phyloP scores from a whole-genome alignment of 352 stramenopile genomes.

The Blastocystis sp. region DNA sequence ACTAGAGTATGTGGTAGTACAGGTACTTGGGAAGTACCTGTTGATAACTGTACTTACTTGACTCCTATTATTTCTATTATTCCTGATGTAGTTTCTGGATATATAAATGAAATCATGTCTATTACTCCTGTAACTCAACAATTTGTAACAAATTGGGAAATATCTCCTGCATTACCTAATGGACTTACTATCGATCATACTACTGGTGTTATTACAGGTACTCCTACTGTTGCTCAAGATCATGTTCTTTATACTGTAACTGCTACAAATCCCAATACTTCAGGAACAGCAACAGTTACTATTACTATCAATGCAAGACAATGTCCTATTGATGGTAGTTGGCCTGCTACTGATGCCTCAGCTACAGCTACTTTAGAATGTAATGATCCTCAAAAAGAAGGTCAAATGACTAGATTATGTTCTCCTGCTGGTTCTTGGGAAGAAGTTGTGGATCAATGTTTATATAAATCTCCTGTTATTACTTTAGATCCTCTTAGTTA shows the following conservation, averaged over 20 bases:
- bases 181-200: conserved; percentile 1
- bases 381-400: not conserved
- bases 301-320: conserved; percentile 13
- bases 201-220: conserved; percentile 13
- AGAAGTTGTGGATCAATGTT: not conserved
- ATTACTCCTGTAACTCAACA: too few species aligned
- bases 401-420: conserved; percentile 7
- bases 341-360: not conserved
- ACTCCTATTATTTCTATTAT: too few species aligned
- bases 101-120: too few species aligned
- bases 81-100: too few species aligned
- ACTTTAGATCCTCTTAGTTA: too few species aligned
- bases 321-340: not conserved
- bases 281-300: not conserved
- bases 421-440: conserved; percentile 3
- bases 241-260: not conserved
- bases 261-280: not conserved
- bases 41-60: too few species aligned
- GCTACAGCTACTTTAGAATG: not conserved
- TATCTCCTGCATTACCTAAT: conserved; percentile 3
- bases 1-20: not conserved
- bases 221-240: not conserved
- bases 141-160: too few species aligned
- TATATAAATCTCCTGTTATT: too few species aligned
- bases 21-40: not conserved